Evolutionary conservation across 257 asterid species (phyloP).

Genomic region (Capsicum pubescens): DNA sequence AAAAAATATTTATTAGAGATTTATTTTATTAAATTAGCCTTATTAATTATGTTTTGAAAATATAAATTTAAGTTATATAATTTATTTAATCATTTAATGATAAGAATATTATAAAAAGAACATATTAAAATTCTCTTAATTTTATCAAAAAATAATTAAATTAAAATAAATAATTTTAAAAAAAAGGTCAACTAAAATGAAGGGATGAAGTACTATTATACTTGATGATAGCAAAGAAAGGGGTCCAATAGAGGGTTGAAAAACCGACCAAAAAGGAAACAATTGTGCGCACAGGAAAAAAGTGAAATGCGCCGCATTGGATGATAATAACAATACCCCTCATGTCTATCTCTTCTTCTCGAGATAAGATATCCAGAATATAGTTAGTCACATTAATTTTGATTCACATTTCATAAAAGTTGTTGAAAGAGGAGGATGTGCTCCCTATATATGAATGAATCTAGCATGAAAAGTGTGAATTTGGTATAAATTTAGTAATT

Average conservation of each 20-base stretch:
- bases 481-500: too few relatives aligned
- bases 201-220: too few relatives aligned
- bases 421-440: background rate
- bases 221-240: too few relatives aligned
- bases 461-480: background rate
- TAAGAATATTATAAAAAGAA: too few relatives aligned
- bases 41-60: too few relatives aligned
- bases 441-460: background rate
- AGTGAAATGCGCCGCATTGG: background rate
- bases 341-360: conserved; percentile 2
- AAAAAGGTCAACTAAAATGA: too few relatives aligned
- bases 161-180: fast-evolving
- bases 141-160: too few relatives aligned
- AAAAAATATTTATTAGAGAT: too few relatives aligned
- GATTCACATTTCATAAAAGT: fast-evolving
- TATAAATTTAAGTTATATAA: too few relatives aligned
- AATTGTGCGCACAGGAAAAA: background rate
- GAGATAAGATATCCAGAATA: background rate
- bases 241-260: background rate
- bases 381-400: background rate
- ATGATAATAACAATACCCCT: background rate
- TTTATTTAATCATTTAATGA: too few relatives aligned
- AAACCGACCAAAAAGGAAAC: background rate
- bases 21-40: too few relatives aligned
- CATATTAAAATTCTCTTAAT: too few relatives aligned